Conservation (phyloP, 1,284 basidiomycete genomes). For the Rhodotorula sp. region DNA sequence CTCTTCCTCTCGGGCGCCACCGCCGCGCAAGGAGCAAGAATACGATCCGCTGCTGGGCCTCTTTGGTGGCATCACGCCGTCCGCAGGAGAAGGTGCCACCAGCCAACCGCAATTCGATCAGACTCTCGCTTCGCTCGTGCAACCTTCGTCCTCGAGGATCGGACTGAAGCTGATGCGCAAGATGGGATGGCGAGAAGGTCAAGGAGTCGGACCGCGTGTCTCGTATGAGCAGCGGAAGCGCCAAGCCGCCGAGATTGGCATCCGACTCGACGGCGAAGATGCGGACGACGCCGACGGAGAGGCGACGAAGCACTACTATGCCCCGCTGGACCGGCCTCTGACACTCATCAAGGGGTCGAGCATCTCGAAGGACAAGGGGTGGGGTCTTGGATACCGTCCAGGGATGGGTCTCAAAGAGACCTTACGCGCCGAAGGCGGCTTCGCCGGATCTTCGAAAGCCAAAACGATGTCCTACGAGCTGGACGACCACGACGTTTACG, state of each 20-base stretch:
- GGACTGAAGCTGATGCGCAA: constrained; percentile 82
- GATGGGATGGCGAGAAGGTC: constrained; percentile 92
- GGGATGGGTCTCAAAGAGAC: constrained; percentile 60
- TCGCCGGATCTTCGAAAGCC: not conserved
- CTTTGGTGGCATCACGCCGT: constrained; percentile 47
- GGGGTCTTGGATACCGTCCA: constrained; percentile 72
- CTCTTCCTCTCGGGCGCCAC: constrained; percentile 5
- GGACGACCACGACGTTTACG: constrained; percentile 54
- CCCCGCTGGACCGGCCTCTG: constrained; percentile 73
- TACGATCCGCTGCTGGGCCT: constrained; percentile 51
- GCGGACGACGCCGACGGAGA: constrained; percentile 60
- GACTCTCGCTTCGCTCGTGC: constrained; percentile 40
- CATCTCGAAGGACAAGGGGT: constrained; percentile 55
- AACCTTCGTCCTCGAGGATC: constrained; percentile 40
- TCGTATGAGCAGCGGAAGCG: constrained; percentile 69
- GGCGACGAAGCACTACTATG: constrained; percentile 78
- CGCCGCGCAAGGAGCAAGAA: not conserved
- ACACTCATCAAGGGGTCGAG: constrained; percentile 66
- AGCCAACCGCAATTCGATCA: constrained; percentile 44
- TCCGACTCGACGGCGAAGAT: constrained; percentile 37
- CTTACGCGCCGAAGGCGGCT: not conserved
- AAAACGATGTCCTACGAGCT: constrained; percentile 3
- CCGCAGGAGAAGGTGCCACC: constrained; percentile 60
- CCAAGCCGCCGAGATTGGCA: constrained; percentile 52
- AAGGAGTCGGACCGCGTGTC: constrained; percentile 89